These are phyloP conservation scores for Oryza coarctata DNA, from an alignment of 176 grass and related monocot species.

Conservation along the genomic window DNA sequence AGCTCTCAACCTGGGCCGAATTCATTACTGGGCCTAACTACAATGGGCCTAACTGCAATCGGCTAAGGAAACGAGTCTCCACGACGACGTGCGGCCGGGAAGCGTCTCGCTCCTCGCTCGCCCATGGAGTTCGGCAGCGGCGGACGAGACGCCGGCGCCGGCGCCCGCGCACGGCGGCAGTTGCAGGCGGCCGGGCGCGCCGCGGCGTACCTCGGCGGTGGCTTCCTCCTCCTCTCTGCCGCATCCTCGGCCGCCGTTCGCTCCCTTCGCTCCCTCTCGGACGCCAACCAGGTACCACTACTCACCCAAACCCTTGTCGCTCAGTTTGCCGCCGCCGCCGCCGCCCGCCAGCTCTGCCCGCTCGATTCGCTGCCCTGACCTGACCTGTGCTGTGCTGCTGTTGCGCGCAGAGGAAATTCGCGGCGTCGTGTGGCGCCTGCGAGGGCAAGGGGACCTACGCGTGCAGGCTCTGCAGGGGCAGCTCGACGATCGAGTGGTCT, in stretches of 20 bases:
- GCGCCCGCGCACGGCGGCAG: slow-evolving; percentile 44
- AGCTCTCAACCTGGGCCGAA: background rate
- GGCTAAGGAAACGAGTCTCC: background rate
- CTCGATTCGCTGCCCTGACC: background rate
- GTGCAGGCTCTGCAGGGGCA: slow-evolving; percentile 85
- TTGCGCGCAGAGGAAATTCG: slow-evolving; percentile 60
- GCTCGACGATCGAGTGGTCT: slow-evolving; percentile 75
- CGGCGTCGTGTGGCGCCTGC: slow-evolving; percentile 59
- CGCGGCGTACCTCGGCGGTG: slow-evolving; percentile 52
- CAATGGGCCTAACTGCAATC: background rate
- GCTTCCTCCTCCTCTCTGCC: slow-evolving; percentile 57
- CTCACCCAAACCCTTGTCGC: background rate
- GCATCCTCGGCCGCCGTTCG: slow-evolving; percentile 60
- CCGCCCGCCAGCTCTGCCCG: background rate
- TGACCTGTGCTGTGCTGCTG: background rate
- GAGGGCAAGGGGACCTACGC: slow-evolving; percentile 75
- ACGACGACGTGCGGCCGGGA: background rate
- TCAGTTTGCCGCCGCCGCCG: background rate
- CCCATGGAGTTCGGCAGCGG: slow-evolving; percentile 38
- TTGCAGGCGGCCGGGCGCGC: slow-evolving; percentile 51
- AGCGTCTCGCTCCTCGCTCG: background rate
- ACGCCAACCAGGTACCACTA: slow-evolving; percentile 60
- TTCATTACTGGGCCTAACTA: background rate
- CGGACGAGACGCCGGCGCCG: slow-evolving; percentile 31
- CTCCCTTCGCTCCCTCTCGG: slow-evolving; percentile 65